Conservation (phyloP, 2,329 filamentous ascomycete species). For the Arthrobotrys megalospora region DNA sequence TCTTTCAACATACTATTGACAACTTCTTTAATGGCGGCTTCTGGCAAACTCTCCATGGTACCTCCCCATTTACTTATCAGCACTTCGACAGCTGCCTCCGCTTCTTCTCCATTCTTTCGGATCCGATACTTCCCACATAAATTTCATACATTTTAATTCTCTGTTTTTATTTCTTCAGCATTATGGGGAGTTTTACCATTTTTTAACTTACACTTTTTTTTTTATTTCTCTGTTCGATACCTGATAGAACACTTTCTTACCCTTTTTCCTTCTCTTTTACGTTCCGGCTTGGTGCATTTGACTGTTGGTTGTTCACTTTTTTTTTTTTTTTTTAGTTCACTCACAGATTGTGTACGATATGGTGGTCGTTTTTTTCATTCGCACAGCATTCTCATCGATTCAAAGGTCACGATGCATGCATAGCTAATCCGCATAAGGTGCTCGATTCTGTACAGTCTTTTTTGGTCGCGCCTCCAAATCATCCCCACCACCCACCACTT, state of each 20-base stretch:
- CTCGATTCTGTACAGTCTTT: conserved; percentile 26
- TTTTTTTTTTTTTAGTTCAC: conserved; percentile 16
- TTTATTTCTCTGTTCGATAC: conserved; percentile 41
- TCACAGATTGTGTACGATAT: conserved; percentile 59
- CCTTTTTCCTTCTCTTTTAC: conserved; percentile 22
- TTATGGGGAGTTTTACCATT: conserved; percentile 40
- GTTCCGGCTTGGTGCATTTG: conserved; percentile 36
- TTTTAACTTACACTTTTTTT: conserved; percentile 19
- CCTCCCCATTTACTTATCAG: conserved; percentile 26
- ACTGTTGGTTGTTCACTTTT: conserved; percentile 22
- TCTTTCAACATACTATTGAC: conserved; percentile 1
- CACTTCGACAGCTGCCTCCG: conserved; percentile 59
- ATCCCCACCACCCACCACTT: conserved; percentile 19
- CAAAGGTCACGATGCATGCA: conserved; percentile 26
- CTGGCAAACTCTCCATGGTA: conserved; percentile 47
- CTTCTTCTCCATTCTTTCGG: conserved; percentile 31
- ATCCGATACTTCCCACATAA: conserved; percentile 15
- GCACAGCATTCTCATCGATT: conserved; percentile 28
- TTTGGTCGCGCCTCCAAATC: conserved; percentile 13
- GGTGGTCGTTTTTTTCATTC: conserved; percentile 10
- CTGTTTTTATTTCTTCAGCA: conserved; percentile 37
- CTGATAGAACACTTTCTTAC: conserved; percentile 50
- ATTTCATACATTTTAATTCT: conserved; percentile 40
- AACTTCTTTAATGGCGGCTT: conserved; percentile 39
- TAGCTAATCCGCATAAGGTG: conserved; percentile 7